Evolutionary conservation across 441 rosid genomes (phyloP).

Genomic region (Pelargonium australe): DNA sequence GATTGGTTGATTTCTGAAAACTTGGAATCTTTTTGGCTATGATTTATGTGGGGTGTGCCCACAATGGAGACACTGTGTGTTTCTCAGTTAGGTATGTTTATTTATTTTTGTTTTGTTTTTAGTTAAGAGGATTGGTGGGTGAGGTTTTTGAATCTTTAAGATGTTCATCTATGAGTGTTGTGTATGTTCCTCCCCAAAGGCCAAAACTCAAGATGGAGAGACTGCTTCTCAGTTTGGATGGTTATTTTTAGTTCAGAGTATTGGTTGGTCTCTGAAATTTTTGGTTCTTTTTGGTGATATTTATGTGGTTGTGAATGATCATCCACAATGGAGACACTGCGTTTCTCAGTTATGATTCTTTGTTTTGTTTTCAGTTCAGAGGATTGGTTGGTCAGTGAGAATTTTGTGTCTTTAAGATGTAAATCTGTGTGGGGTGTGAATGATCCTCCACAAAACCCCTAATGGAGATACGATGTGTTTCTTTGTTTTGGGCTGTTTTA

Average conservation of each 20-base stretch:
- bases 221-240: too few species aligned
- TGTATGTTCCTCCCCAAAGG: background rate
- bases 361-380: background rate
- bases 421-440: background rate
- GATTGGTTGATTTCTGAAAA: background rate
- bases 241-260: background rate
- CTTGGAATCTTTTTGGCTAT: slow-evolving; percentile 1
- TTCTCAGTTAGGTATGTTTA: background rate
- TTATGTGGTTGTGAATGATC: background rate
- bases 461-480: background rate
- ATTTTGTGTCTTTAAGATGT: background rate
- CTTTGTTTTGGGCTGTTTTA: background rate
- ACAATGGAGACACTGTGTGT: background rate
- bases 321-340: background rate
- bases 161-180: background rate
- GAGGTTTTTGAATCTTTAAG: slow-evolving; percentile 7
- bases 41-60: background rate
- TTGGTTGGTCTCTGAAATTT: background rate
- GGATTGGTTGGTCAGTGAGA: background rate
- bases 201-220: background rate
- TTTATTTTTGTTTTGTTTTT: slow-evolving; percentile 3
- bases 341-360: background rate
- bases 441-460: background rate
- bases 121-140: background rate
- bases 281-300: background rate